Evolutionary conservation across 1,284 basidiomycete species (phyloP), one percentile per base, ranked within the genome.

Genomic region (Trametes sp.): DNA sequence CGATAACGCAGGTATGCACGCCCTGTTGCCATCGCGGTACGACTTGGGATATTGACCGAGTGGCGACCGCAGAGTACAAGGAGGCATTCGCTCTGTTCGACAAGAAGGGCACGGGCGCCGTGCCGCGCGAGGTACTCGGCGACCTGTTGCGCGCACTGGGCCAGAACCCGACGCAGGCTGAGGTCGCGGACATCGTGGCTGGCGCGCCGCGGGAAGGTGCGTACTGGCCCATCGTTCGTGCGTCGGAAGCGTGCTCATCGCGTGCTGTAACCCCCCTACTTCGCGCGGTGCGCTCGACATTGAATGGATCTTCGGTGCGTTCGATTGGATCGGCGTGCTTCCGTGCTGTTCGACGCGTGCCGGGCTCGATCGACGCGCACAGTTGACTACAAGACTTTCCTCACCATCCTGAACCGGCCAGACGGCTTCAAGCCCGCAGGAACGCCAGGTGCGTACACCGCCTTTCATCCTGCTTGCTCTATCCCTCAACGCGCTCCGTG

Each of bases 81-180:
- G 96, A 98, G 78, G 96, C 96, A 6, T 98, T 98, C 74, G 95
- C 96, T 35, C 89, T 99, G 28, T 98, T 98, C 76, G 97, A 99
- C 83, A 99, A 99, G 83, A 71, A 91, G 72, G 96, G 97, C 33
- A 94, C 93, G 2, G 95, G 96, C 21, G 85, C 91, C 45, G 94
- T 99, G 36, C 90, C 94, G 10, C 83, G 93, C 19, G 94, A 96
- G 69, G 92, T 90, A 0, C 83, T 99, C 1, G 97, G 97, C n/a
- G 97, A 99, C 78, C 87, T 99, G 8, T 82, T 99, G 21, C 89
- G 98, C 54, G 95, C 96, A 0, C 82, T 99, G 1, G 98, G 98
- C 1, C 97, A 99, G 82, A 99, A 99, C 78, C 97, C 97, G 7
- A 99, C 98, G 0, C 97, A 99, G 78, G 92, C 94, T 28, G 96